Evolutionary conservation across 108 stramenopile species (phyloP).

Genomic region (Nitzschia inconspicua): DNA sequence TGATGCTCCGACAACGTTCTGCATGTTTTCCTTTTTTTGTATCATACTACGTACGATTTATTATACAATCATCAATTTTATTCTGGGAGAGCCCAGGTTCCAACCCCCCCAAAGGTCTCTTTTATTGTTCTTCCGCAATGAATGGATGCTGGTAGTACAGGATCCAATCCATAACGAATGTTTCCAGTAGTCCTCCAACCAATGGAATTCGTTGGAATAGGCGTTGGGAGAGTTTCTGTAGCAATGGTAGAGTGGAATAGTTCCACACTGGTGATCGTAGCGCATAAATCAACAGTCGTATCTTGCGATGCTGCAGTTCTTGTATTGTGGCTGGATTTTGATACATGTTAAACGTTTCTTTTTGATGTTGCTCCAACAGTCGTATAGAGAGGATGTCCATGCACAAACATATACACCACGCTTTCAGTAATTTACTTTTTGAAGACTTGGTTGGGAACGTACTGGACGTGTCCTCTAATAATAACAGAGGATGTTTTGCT

Average conservation of each 20-base stretch:
- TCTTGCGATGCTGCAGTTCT: slow-evolving; percentile 35
- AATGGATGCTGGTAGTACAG: slow-evolving; percentile 42
- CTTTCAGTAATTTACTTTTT: neutral
- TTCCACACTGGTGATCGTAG: slow-evolving; percentile 40
- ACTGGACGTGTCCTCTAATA: too few species aligned
- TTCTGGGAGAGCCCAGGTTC: too few species aligned
- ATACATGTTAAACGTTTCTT: neutral
- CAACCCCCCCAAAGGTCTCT: too few species aligned
- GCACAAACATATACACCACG: slow-evolving; percentile 20
- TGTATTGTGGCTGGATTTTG: slow-evolving; percentile 5
- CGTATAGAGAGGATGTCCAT: slow-evolving; percentile 38
- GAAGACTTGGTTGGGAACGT: too few species aligned
- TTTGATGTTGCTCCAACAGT: slow-evolving; percentile 8
- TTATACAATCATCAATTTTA: too few species aligned
- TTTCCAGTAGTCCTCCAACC: slow-evolving; percentile 22
- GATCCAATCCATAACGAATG: slow-evolving; percentile 37
- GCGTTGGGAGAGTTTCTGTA: neutral
- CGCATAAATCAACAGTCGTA: slow-evolving; percentile 33
- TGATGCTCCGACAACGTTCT: too few species aligned
- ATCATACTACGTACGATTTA: too few species aligned
- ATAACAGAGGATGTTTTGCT: neutral
- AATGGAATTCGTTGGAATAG: slow-evolving; percentile 26
- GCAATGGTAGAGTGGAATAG: slow-evolving; percentile 9
- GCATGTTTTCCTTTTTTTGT: too few species aligned
- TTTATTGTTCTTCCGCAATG: slow-evolving; percentile 38